phyloP scores from a whole-genome alignment of 768 basidiomycete genomes.

The Lentinula sp. region DNA sequence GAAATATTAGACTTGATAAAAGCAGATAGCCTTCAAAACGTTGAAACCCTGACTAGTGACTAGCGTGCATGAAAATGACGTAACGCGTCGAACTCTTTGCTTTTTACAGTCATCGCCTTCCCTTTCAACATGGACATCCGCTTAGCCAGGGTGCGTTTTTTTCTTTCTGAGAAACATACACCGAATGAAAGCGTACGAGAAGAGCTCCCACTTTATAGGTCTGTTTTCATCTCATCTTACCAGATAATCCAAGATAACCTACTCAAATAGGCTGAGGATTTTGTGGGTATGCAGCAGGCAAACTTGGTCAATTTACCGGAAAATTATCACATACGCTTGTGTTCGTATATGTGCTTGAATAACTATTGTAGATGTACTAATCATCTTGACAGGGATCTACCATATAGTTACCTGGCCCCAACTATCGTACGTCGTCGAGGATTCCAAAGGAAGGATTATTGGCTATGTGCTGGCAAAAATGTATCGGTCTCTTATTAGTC shows the following conservation, averaged over 20 bases:
- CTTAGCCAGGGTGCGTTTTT: slow-evolving; percentile 32
- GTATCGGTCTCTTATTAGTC: slow-evolving; percentile 34
- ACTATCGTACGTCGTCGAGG: slow-evolving; percentile 89
- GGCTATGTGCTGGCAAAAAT: slow-evolving; percentile 97
- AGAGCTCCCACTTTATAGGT: neutral
- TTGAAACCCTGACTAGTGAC: too few relatives aligned
- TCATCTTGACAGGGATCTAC: slow-evolving; percentile 61
- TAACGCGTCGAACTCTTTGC: neutral
- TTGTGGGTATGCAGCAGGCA: slow-evolving; percentile 89
- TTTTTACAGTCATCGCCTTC: slow-evolving; percentile 9
- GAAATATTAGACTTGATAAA: too few relatives aligned
- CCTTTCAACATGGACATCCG: slow-evolving; percentile 40
- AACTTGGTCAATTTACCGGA: slow-evolving; percentile 93
- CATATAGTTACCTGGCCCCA: slow-evolving; percentile 91
- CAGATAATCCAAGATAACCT: neutral
- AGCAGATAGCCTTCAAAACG: too few relatives aligned
- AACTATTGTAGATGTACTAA: neutral
- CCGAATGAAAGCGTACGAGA: neutral
- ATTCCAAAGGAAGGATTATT: slow-evolving; percentile 82
- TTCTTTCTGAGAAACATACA: slow-evolving; percentile 10
- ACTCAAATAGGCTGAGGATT: slow-evolving; percentile 67
- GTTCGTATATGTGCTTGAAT: slow-evolving; percentile 28
- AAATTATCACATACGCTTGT: slow-evolving; percentile 81
- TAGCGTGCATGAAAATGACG: too few relatives aligned
- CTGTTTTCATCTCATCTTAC: slow-evolving; percentile 2